Evolutionary conservation across 768 basidiomycete genomes (phyloP), one percentile per base, ranked within the genome.

Genomic region (Russula sp.): DNA sequence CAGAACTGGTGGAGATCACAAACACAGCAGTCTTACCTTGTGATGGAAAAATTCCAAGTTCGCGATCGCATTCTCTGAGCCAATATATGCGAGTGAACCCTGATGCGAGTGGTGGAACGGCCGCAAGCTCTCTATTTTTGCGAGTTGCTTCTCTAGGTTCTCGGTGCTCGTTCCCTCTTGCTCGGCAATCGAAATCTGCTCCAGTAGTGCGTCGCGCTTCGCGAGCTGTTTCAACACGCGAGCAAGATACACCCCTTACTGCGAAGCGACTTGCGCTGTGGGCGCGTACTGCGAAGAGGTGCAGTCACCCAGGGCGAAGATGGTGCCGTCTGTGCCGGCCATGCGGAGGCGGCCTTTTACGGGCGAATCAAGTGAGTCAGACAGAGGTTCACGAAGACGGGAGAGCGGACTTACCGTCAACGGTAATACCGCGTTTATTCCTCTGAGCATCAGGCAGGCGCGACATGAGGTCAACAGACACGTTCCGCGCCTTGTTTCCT

Each of bases 31-130:
- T 78, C 84, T 65, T 66, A 89, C 88, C 74, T 93, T 91, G 57
- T 91, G 89, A 70, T 91, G 88, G 76, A 94, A 88, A 75, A 98
- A 87, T n/a, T 94, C 93, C 58, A 99, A 72, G 73, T 98, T 94
- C 53, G 96, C 95, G 68, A 98, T 97, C 5, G 96, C 97, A 80
- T 92, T 96, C 65, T 99, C 97, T 34, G 89, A 91, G 50, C 97
- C 94, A 65, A 97, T 96, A 73, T 96, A 89, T 79, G 93, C 91
- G 66, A 95, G 76, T 49, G 91, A 89, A 20, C 95, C 96, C 76
- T 98, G 96, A 74, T 99, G 96, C 56, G 94, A 94, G 77, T 98
- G 98, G 63, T 88, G 83, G 86, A 99, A 99, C 2, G 94, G 92
- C 63, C 87, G 79, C 59, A 91, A 71, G 74, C 93, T 93, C 66